Conservation (phyloP, 1,284 basidiomycete genomes). For the Porodaedalea pini region DNA sequence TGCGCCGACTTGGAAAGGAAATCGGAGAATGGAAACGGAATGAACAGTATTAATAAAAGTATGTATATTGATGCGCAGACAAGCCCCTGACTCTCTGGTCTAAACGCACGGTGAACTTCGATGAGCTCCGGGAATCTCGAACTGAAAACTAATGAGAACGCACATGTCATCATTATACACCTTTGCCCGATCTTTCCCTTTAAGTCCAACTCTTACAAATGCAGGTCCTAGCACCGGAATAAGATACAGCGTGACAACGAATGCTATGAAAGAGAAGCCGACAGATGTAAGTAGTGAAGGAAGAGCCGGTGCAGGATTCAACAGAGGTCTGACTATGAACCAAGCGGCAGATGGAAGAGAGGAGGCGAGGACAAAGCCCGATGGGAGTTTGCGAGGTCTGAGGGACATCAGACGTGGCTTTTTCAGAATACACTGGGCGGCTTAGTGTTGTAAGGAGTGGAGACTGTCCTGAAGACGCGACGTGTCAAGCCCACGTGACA, state of each 20-base stretch:
- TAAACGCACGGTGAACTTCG: conserved; percentile 31
- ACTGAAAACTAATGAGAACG: conserved; percentile 31
- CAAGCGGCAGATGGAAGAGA: conserved; percentile 64
- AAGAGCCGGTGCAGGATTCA: conserved; percentile 62
- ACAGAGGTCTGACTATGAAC: conserved; percentile 65
- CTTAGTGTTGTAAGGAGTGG: too few relatives aligned
- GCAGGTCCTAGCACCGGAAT: conserved; percentile 72
- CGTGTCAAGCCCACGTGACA: conserved; percentile 1
- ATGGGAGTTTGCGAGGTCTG: conserved; percentile 49
- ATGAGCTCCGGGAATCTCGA: not conserved
- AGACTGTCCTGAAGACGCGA: not conserved
- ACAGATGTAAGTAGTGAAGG: conserved; percentile 70
- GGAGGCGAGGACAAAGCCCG: conserved; percentile 44
- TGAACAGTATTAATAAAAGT: conserved; percentile 79
- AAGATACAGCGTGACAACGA: conserved; percentile 68
- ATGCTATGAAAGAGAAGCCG: conserved; percentile 79
- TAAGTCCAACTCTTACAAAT: conserved; percentile 74
- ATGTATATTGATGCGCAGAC: conserved; percentile 91
- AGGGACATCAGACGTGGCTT: not conserved
- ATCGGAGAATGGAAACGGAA: conserved; percentile 85
- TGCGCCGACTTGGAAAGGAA: conserved; percentile 51
- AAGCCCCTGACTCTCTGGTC: conserved; percentile 92
- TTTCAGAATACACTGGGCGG: too few relatives aligned
- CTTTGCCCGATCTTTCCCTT: conserved; percentile 82
- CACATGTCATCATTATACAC: conserved; percentile 69